Conservation (phyloP, 306 rosid genomes). For the Ormosia emarginata region DNA sequence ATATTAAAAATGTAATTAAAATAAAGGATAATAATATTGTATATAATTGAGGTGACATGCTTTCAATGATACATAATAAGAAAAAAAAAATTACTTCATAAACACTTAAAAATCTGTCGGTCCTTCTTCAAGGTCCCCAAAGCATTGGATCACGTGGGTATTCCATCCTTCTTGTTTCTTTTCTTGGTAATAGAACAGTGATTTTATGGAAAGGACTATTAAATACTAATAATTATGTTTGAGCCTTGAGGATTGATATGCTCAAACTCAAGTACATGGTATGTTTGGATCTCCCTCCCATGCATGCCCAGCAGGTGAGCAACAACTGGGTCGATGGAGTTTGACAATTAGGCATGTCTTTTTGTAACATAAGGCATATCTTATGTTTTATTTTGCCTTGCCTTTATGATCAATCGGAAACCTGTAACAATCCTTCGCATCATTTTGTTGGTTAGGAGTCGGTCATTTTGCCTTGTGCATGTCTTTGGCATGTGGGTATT, state of each 20-base stretch:
- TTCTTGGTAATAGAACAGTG: not conserved
- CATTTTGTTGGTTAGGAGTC: slow-evolving; percentile 22
- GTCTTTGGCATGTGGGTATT: not conserved
- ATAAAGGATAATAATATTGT: no score
- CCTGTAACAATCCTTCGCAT: not conserved
- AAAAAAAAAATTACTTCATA: no score
- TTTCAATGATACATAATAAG: no score
- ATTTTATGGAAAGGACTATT: not conserved
- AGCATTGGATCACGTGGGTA: not conserved
- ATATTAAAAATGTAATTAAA: no score
- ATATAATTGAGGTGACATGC: no score
- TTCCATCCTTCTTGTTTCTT: not conserved
- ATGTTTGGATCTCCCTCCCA: not conserved
- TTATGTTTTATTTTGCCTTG: not conserved
- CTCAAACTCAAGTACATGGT: not conserved
- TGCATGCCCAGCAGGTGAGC: slow-evolving; percentile 13
- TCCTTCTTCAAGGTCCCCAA: no score
- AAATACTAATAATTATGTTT: not conserved
- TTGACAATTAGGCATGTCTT: slow-evolving; percentile 12
- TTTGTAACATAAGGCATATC: not conserved
- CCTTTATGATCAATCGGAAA: not conserved
- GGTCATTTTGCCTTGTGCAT: no score
- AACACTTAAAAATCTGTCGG: no score
- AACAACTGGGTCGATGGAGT: not conserved
- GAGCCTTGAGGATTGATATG: not conserved